Evolutionary conservation across 2,329 filamentous ascomycete genomes (phyloP).

Genomic region (Shiraia bambusicola): DNA sequence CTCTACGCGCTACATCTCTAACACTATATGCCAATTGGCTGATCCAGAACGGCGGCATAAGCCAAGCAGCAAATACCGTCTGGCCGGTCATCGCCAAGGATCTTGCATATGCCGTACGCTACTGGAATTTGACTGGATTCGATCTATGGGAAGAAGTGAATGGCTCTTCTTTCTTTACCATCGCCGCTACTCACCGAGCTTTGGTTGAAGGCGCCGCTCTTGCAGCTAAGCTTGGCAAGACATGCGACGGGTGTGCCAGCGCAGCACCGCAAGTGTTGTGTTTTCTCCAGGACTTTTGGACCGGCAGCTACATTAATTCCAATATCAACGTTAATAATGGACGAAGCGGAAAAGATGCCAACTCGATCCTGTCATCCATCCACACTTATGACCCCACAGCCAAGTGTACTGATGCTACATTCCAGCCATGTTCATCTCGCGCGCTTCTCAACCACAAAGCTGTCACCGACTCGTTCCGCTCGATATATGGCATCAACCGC

Average conservation of each 20-base stretch:
- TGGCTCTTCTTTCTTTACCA: slow-evolving; percentile 78
- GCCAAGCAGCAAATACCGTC: slow-evolving; percentile 49
- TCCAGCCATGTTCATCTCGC: slow-evolving; percentile 69
- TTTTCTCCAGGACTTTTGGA: slow-evolving; percentile 76
- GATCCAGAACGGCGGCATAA: slow-evolving; percentile 59
- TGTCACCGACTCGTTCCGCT: slow-evolving; percentile 73
- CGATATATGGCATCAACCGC: slow-evolving; percentile 68
- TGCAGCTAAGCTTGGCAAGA: slow-evolving; percentile 62
- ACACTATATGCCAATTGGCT: slow-evolving; percentile 74
- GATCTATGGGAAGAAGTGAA: slow-evolving; percentile 84
- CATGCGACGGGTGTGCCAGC: slow-evolving; percentile 61
- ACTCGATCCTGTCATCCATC: slow-evolving; percentile 60
- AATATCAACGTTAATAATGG: slow-evolving; percentile 64
- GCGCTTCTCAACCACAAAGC: slow-evolving; percentile 72
- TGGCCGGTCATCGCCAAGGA: slow-evolving; percentile 79
- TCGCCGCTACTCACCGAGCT: slow-evolving; percentile 67
- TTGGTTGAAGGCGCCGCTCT: slow-evolving; percentile 65
- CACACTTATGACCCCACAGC: slow-evolving; percentile 67
- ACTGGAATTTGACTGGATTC: slow-evolving; percentile 63
- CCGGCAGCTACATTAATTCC: slow-evolving; percentile 63
- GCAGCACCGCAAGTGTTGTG: slow-evolving; percentile 72
- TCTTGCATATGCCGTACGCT: slow-evolving; percentile 71
- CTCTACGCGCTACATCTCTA: slow-evolving; percentile 72
- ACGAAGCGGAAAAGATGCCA: slow-evolving; percentile 70
- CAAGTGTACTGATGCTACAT: slow-evolving; percentile 68